phyloP scores from a whole-genome alignment of 2,329 filamentous ascomycete species.

The Dichotomopilus funicola region DNA sequence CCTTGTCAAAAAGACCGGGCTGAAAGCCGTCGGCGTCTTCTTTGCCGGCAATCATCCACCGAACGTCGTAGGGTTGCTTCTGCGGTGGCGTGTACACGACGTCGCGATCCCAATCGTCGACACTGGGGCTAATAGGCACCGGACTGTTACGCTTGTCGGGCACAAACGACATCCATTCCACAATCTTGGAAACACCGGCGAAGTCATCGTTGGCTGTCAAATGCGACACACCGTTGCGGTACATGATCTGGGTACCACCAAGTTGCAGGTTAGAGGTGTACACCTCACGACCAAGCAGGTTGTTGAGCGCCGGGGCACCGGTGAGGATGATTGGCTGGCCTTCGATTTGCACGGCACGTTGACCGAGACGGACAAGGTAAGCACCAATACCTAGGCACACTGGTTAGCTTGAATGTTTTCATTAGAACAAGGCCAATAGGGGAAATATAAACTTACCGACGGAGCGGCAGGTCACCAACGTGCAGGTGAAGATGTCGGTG shows the following conservation, averaged over 20 bases:
- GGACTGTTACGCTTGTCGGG: conserved; percentile 92
- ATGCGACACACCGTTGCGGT: conserved; percentile 98
- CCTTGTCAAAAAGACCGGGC: conserved; percentile 89
- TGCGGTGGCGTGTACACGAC: conserved; percentile 74
- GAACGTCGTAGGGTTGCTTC: conserved; percentile 84
- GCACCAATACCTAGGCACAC: conserved; percentile 71
- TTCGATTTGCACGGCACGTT: conserved; percentile 97
- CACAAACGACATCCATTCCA: conserved; percentile 96
- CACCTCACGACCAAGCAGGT: conserved; percentile 92
- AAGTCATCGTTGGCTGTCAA: conserved; percentile 98
- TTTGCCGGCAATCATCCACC: conserved; percentile 88
- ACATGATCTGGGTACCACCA: conserved; percentile 99
- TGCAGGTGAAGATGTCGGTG: conserved; percentile 98
- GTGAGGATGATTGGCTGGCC: conserved; percentile 98
- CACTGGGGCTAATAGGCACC: conserved; percentile 81
- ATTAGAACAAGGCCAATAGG: neutral
- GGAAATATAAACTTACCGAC: conserved; percentile 58
- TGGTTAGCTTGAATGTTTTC: conserved; percentile 9
- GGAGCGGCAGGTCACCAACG: conserved; percentile 93
- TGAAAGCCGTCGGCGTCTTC: conserved; percentile 79
- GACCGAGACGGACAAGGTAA: conserved; percentile 94
- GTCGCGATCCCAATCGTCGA: conserved; percentile 89
- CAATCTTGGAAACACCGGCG: conserved; percentile 93
- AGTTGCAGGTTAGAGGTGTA: conserved; percentile 99
- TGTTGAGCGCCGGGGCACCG: conserved; percentile 95